Conservation (phyloP, 192 early-diverging fungal species). For the Umbelopsis sp. region DNA sequence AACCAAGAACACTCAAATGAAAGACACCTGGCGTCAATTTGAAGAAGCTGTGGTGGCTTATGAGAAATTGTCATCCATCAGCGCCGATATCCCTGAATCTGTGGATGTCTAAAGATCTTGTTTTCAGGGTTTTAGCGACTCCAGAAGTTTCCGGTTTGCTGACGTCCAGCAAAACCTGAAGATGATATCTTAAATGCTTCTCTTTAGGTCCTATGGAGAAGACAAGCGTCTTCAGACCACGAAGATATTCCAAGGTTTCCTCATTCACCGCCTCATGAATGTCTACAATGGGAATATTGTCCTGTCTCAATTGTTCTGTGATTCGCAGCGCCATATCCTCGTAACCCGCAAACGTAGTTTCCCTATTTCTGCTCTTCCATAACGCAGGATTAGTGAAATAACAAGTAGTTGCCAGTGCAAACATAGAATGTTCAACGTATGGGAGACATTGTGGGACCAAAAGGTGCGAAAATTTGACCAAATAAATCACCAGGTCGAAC, state of each 20-base stretch:
- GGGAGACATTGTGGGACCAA: neutral
- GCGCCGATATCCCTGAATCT: conserved; percentile 3
- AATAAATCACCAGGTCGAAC: neutral
- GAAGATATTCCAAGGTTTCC: conserved; percentile 1
- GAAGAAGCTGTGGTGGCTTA: conserved; percentile 8
- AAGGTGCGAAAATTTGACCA: neutral
- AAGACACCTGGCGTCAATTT: conserved; percentile 14
- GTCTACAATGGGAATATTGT: neutral
- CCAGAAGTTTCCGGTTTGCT: too few relatives aligned
- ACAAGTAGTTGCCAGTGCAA: neutral
- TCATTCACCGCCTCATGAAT: neutral
- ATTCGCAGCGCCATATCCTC: neutral
- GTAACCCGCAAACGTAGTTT: neutral
- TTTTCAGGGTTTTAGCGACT: too few relatives aligned
- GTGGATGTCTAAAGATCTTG: too few relatives aligned
- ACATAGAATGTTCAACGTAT: neutral
- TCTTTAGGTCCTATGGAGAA: neutral
- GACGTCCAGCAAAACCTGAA: neutral
- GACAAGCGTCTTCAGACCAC: neutral
- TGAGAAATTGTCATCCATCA: neutral
- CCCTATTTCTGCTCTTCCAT: neutral
- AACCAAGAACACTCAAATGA: neutral
- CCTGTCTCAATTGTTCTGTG: neutral
- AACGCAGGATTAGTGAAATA: neutral
- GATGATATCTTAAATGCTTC: neutral